Base-by-base conservation (phyloP, 129 eudicot genomes). In the Erigeron canadensis region DNA sequence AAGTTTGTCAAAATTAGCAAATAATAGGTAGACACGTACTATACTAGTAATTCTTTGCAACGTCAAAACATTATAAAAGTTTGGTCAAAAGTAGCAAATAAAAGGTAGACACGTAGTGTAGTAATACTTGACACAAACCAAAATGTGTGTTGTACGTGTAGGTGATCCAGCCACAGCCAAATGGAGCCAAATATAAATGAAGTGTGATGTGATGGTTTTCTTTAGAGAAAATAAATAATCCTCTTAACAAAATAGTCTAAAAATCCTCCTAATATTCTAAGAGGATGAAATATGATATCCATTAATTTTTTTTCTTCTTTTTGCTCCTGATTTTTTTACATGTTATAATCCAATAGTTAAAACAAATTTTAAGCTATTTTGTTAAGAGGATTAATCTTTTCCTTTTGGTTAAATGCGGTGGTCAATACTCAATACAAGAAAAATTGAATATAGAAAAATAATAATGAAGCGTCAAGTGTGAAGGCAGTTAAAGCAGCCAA, bases 391-490 rank as follows among this genome's bases (percentile, higher is more conserved):
- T n/a, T n/a, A n/a, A n/a, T n/a, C n/a, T n/a, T n/a, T n/a, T n/a
- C n/a, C n/a, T n/a, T n/a, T n/a, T n/a, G n/a, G n/a, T n/a, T n/a
- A n/a, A n/a, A 3, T 57, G 21, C 45, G 68, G 53, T 45, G 59
- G 74, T 76, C 53, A 67, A 69, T 9, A 22, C 9, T n/a, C 57
- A 51, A 51, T 53, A 17, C 21, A 53, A 15, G 58, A 0, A 53
- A 53, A 21, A 46, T 12, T 6, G 43, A 58, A 71, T 16, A n/a
- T n/a, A 47, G 16, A 67, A 50, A 56, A 12, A 56, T 42, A 67
- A 74, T 67, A n/a, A n/a, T n/a, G n/a, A n/a, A n/a, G 63, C 47
- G 62, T 48, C 51, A 69, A 69, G 70, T 77, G 81, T 69, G 81
- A 69, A 76, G 23, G 65, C 47, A 6, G 63, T 69, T 12, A 58